These are phyloP conservation scores for Paecilomyces sp. DNA, from an alignment of 2,329 filamentous ascomycete species.

Conservation along the genomic window DNA sequence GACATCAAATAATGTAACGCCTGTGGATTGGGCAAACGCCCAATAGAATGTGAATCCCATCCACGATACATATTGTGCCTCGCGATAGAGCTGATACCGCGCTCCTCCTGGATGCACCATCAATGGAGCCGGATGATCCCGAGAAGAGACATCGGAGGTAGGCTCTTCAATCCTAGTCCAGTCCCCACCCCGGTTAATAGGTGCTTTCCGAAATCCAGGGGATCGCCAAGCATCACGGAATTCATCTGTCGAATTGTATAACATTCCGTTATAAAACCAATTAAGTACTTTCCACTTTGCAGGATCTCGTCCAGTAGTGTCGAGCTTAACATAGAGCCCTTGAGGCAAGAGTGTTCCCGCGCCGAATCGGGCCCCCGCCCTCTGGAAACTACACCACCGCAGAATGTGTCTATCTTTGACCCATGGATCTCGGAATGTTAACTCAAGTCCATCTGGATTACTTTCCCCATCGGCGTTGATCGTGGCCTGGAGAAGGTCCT, in stretches of 20 bases:
- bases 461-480: too few species aligned
- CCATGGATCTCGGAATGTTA: not conserved
- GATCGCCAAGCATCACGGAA: constrained; percentile 36
- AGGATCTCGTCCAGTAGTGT: constrained; percentile 47
- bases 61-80: constrained; percentile 44
- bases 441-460: too few species aligned
- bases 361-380: not conserved
- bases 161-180: constrained; percentile 13
- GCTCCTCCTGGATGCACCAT: constrained; percentile 32
- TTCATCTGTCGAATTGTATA: constrained; percentile 44
- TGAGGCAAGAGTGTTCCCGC: not conserved
- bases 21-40: constrained; percentile 37
- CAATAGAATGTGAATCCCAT: constrained; percentile 50
- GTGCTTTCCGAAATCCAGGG: constrained; percentile 7
- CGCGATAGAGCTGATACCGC: constrained; percentile 35
- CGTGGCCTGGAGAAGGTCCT: too few species aligned
- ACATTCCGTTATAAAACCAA: constrained; percentile 50
- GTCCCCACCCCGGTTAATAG: constrained; percentile 8
- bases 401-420: constrained; percentile 17
- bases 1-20: constrained; percentile 44
- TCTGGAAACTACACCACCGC: constrained; percentile 12
- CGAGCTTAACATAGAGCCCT: constrained; percentile 20
- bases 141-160: constrained; percentile 1
- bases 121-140: constrained; percentile 17
- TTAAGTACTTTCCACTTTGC: constrained; percentile 44